These are phyloP conservation scores for Groenewaldozyma salmanticensis DNA, from an alignment of 805 yeast genomes.

Conservation along the genomic window DNA sequence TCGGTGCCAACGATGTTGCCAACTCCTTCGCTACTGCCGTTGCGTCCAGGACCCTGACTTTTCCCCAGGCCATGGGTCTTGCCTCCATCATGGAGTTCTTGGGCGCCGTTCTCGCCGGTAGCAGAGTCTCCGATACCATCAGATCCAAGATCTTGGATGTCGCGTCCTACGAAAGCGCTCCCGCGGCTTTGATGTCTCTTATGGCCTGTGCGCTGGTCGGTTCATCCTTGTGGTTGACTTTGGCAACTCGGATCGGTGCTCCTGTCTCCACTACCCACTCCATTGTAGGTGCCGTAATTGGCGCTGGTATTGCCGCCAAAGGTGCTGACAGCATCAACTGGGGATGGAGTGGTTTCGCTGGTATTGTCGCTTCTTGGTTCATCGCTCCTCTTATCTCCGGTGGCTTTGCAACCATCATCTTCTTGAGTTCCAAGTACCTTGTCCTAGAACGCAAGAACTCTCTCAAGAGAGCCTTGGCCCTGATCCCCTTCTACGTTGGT, in stretches of 20 bases:
- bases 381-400: slow-evolving; percentile 70
- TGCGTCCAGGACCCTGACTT: slow-evolving; percentile 56
- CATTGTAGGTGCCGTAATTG: slow-evolving; percentile 66
- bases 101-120: slow-evolving; percentile 67
- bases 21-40: slow-evolving; percentile 73
- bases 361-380: slow-evolving; percentile 72
- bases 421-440: slow-evolving; percentile 46
- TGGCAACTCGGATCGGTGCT: slow-evolving; percentile 59
- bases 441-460: slow-evolving; percentile 53
- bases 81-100: slow-evolving; percentile 64
- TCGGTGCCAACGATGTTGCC: slow-evolving; percentile 62
- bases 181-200: slow-evolving; percentile 64
- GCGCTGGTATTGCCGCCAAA: slow-evolving; percentile 64
- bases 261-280: slow-evolving; percentile 82
- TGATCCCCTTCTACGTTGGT: slow-evolving; percentile 55
- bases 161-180: slow-evolving; percentile 38
- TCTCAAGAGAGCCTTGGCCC: slow-evolving; percentile 43
- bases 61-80: slow-evolving; percentile 67
- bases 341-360: slow-evolving; percentile 66
- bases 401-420: slow-evolving; percentile 46
- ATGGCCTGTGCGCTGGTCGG: slow-evolving; percentile 73
- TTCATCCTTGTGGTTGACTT: slow-evolving; percentile 57
- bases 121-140: slow-evolving; percentile 66
- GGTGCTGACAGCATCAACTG: slow-evolving; percentile 53
- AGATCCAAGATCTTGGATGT: slow-evolving; percentile 53